phyloP scores from a whole-genome alignment of 2,329 filamentous ascomycete species.

The Cercospora sp. region DNA sequence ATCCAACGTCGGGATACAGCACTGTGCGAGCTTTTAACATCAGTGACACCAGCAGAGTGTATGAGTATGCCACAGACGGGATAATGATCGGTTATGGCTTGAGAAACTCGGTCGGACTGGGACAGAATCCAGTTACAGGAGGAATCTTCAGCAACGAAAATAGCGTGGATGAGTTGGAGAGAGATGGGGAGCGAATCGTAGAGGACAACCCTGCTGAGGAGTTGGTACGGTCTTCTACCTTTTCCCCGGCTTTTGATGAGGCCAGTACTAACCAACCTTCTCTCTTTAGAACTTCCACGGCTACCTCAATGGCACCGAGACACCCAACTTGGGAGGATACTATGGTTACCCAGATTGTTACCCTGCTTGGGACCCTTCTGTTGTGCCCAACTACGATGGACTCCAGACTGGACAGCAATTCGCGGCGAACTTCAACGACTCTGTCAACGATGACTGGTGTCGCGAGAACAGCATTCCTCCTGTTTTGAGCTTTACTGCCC shows the following conservation, averaged over 20 bases:
- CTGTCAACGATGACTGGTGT: slow-evolving; percentile 41
- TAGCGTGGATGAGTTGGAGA: slow-evolving; percentile 62
- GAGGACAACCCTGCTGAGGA: slow-evolving; percentile 70
- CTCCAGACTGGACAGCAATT: slow-evolving; percentile 51
- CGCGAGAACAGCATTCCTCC: slow-evolving; percentile 40
- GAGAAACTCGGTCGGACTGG: slow-evolving; percentile 69
- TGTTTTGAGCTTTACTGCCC: slow-evolving; percentile 62
- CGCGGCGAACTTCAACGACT: slow-evolving; percentile 51
- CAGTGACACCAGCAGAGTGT: slow-evolving; percentile 43
- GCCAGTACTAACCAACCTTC: not conserved
- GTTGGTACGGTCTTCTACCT: slow-evolving; percentile 40
- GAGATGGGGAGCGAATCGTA: slow-evolving; percentile 41
- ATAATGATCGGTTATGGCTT: slow-evolving; percentile 64
- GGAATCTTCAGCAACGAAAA: slow-evolving; percentile 66
- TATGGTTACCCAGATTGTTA: slow-evolving; percentile 73
- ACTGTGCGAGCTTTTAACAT: slow-evolving; percentile 66
- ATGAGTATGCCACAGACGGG: slow-evolving; percentile 55
- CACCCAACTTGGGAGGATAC: slow-evolving; percentile 53
- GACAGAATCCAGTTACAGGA: slow-evolving; percentile 57
- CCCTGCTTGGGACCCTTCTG: slow-evolving; percentile 61
- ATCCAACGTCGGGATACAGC: slow-evolving; percentile 59
- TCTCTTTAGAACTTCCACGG: slow-evolving; percentile 65
- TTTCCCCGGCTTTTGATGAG: not conserved
- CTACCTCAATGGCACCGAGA: slow-evolving; percentile 53
- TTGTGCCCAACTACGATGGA: slow-evolving; percentile 50